Conservation (phyloP, 495 filamentous ascomycete genomes). For the Penicillium lagena region DNA sequence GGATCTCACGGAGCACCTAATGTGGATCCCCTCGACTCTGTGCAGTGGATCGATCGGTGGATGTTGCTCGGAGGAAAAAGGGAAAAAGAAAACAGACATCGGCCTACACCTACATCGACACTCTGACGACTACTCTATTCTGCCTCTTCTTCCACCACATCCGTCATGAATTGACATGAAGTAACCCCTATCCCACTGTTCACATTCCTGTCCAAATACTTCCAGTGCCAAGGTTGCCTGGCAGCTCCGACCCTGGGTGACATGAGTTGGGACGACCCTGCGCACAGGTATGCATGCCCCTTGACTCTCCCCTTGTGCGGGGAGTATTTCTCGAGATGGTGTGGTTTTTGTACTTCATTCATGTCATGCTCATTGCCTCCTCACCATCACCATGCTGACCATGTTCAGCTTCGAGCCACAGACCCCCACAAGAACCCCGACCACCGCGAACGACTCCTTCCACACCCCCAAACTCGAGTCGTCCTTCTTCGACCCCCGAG, state of each 20-base stretch:
- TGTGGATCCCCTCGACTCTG: too few species aligned
- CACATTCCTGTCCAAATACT: conserved; percentile 25
- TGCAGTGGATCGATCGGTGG: too few species aligned
- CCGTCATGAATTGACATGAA: too few species aligned
- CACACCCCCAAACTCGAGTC: conserved; percentile 60
- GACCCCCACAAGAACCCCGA: conserved; percentile 70
- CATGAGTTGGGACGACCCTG: conserved; percentile 73
- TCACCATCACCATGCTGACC: too few species aligned
- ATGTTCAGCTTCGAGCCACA: conserved; percentile 69
- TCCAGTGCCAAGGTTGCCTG: conserved; percentile 27
- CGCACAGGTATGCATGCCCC: conserved; percentile 56
- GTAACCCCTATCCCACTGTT: background rate
- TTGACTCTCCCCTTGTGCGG: conserved; percentile 17
- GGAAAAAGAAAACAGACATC: too few species aligned
- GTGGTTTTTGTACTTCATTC: too few species aligned
- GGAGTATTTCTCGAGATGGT: conserved; percentile 1
- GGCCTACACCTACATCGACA: too few species aligned
- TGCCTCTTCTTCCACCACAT: conserved; percentile 22
- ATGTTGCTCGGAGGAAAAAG: too few species aligned
- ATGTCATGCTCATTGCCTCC: too few species aligned
- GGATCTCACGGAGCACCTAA: too few species aligned
- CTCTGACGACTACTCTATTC: conserved; percentile 2
- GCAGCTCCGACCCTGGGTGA: conserved; percentile 41
- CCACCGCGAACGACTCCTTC: conserved; percentile 54
- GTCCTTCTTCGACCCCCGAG: conserved; percentile 44